A percentile compares a stretch with the other conserved stretches of the same genome.
Conservation (phyloP, 1,284 basidiomycete genomes). For the Hemileia vastatrix region DNA sequence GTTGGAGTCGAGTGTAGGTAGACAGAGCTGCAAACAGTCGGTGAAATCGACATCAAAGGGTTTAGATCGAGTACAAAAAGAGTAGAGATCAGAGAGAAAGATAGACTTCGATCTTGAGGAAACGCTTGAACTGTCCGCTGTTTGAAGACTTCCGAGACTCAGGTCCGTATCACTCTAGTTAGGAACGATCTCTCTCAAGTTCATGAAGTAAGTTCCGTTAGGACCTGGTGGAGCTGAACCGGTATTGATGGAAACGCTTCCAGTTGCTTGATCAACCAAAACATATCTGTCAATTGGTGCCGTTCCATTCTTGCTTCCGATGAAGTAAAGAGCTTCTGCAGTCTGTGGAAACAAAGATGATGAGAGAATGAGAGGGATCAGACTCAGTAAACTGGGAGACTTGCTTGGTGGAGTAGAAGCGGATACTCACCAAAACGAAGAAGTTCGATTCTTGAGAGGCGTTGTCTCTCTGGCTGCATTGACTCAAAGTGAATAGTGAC, state of each 20-base stretch:
- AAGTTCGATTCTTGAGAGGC: not conserved
- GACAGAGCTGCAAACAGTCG: no score
- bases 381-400: no score
- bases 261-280: not conserved
- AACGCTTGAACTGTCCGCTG: no score
- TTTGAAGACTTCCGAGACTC: no score
- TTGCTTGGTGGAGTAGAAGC: not conserved
- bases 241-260: not conserved
- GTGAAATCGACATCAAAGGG: no score
- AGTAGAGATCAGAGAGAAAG: no score
- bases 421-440: not conserved
- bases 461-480: not conserved
- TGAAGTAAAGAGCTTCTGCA: not conserved
- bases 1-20: no score
- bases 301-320: not conserved
- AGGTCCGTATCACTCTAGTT: no score
- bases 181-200: not conserved
- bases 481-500: not conserved
- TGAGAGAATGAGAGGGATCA: not conserved
- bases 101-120: no score
- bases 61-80: no score
- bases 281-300: not conserved
- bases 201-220: not conserved
- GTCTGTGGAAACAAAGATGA: not conserved
- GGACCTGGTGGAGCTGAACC: not conserved